Base-by-base conservation (phyloP, 2,329 filamentous ascomycete genomes). In the Thelonectria discophora region DNA sequence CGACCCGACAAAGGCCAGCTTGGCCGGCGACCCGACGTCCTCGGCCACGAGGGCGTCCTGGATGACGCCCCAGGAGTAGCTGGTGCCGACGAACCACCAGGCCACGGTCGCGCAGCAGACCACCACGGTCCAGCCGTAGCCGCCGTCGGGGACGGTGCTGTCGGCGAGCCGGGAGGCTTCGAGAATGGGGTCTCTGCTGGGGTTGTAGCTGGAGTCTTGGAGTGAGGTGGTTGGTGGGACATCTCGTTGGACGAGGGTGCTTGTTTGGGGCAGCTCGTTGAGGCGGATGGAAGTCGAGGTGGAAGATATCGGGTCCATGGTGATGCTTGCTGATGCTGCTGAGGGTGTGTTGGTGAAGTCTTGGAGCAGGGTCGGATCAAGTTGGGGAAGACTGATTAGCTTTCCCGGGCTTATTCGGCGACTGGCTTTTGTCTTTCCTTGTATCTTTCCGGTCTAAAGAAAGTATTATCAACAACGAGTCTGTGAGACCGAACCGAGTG, bases 21-120 rank as follows among this genome's bases (percentile, higher is more conserved):
- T 87, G 0, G 82, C 81, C 0, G 85, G 76, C 0, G 80, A 67
- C 1, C 53, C 79, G 1, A 87, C 74, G 0, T 78, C 76, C 17
- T 81, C 73, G 37, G 81, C 74, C 0, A 87, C 79, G 0, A 89
- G 78, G 0, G 82, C 86, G 2, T 79, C 79, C 70, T 90, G 87
- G 13, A 88, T 76, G 0, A 90, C 80, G 6, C 87, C 87, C 86
- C 86, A 89, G 62, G 79, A 81, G 65, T 86, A 86, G 8, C 78
- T 79, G 1, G 81, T 83, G 27, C 86, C 86, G n/a, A 83, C 81
- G 50, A 83, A 81, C 84, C 83, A 86, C 76, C 84, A 74, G 0
- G 69, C 53, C 0, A 74, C 62, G 7, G 68, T 39, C 3, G 70
- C 66, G 13, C 72, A 74, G 24, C 65, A 68, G 1, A 51, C 27